phyloP scores from a whole-genome alignment of 306 rosid species.

The Vicia sativa region DNA sequence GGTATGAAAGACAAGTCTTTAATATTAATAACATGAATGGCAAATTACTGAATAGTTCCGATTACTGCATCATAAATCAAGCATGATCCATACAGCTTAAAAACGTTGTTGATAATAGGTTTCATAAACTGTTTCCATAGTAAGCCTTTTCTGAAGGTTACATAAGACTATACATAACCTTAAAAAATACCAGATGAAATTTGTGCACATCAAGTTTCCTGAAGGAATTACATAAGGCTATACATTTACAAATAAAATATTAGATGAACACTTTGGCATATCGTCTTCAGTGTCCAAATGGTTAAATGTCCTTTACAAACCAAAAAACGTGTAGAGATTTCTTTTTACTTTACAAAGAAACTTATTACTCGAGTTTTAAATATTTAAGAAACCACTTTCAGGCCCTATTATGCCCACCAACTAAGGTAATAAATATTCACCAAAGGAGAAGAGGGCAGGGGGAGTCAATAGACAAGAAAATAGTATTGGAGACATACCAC shows the following conservation, averaged over 20 bases:
- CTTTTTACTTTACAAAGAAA: conserved; percentile 16
- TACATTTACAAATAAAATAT: conserved; percentile 1
- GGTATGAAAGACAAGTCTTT: background rate
- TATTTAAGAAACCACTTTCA: conserved; percentile 22
- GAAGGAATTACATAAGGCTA: conserved; percentile 7
- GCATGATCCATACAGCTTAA: conserved; percentile 5
- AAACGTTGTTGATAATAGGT: background rate
- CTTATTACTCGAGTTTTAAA: conserved; percentile 12
- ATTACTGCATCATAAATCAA: conserved; percentile 18
- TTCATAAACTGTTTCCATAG: conserved; percentile 14
- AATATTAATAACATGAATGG: conserved; percentile 15
- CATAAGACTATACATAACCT: background rate
- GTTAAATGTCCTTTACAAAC: conserved; percentile 20
- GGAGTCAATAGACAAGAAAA: conserved; percentile 17
- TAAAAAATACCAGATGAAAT: conserved; percentile 18
- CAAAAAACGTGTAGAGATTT: conserved; percentile 14
- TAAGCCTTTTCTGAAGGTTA: conserved; percentile 16
- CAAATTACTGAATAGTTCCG: conserved; percentile 6
- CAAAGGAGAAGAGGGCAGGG: conserved; percentile 2
- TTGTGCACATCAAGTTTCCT: background rate
- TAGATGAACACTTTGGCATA: conserved; percentile 16
- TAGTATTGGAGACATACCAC: conserved; percentile 54
- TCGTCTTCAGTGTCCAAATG: conserved; percentile 23
- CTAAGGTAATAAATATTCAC: conserved; percentile 14
- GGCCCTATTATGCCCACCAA: conserved; percentile 6